Conservation (phyloP, 768 basidiomycete genomes). For the Butyriboletus loyo region DNA sequence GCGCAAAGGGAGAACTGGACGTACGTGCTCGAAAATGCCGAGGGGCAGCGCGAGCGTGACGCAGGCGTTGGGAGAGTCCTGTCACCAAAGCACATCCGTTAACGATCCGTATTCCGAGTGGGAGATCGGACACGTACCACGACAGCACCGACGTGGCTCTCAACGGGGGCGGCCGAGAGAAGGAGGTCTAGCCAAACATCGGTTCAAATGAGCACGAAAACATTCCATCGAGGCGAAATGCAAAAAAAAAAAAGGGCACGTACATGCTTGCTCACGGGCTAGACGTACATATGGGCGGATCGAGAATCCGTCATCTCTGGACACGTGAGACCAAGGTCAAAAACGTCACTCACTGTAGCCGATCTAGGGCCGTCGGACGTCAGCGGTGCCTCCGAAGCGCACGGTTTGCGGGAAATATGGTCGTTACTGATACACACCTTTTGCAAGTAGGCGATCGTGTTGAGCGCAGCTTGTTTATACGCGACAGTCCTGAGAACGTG, state of each 20-base stretch:
- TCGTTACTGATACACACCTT: conserved; percentile 40
- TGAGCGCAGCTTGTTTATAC: conserved; percentile 77
- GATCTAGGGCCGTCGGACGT: conserved; percentile 38
- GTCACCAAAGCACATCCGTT: background rate
- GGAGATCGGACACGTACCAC: conserved; percentile 44
- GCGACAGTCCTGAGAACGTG: conserved; percentile 55
- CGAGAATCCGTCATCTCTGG: background rate
- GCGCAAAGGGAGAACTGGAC: conserved; percentile 13
- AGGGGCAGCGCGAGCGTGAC: conserved; percentile 71
- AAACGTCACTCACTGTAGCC: conserved; percentile 60
- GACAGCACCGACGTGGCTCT: conserved; percentile 66
- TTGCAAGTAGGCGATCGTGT: conserved; percentile 69
- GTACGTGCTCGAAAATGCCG: conserved; percentile 73
- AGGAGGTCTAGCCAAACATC: conserved; percentile 48
- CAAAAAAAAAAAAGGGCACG: conserved; percentile 14
- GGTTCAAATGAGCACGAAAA: background rate
- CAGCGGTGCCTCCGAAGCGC: background rate
- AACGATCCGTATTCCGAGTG: background rate
- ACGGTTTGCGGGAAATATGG: no score
- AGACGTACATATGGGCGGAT: background rate
- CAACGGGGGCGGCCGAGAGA: conserved; percentile 66
- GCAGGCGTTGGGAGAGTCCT: conserved; percentile 79
- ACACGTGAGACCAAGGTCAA: background rate
- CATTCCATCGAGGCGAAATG: background rate
- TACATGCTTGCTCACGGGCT: conserved; percentile 79